Percentiles rank a stretch among this genome's conserved stretches.
Conservation (phyloP, 352 stramenopile genomes). For the Globisporangium cederbergense region DNA sequence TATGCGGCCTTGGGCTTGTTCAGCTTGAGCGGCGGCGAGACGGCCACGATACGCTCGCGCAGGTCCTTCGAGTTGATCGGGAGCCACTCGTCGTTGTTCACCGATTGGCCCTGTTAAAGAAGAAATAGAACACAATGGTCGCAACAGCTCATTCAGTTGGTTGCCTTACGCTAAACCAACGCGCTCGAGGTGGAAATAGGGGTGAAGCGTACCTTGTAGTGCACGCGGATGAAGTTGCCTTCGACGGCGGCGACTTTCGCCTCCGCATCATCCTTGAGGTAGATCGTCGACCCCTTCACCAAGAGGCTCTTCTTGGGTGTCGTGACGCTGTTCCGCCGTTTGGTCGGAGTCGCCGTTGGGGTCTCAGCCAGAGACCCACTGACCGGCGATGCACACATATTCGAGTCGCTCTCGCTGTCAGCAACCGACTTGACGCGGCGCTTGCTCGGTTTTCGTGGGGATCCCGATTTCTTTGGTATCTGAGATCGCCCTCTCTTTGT, state of each 20-base stretch:
- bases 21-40: constrained; percentile 21
- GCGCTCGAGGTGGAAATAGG: no score
- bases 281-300: constrained; percentile 62
- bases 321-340: constrained; percentile 19
- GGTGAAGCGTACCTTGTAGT: constrained; percentile 63
- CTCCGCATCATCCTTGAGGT: constrained; percentile 64
- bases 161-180: no score
- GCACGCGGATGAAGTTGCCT: constrained; percentile 70
- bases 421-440: neutral
- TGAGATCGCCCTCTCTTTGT: constrained; percentile 1
- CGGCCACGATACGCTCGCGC: constrained; percentile 38
- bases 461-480: neutral
- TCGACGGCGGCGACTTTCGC: constrained; percentile 65
- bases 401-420: constrained; percentile 17
- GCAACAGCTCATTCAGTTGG: no score
- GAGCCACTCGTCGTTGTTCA: constrained; percentile 72
- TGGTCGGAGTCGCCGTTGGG: constrained; percentile 25
- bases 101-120: constrained; percentile 36
- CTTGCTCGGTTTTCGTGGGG: constrained; percentile 12
- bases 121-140: no score
- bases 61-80: constrained; percentile 42
- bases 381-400: constrained; percentile 8
- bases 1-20: constrained; percentile 21
- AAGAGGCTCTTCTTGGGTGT: constrained; percentile 38
- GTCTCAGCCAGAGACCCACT: constrained; percentile 10